Evolutionary conservation across 2,329 filamentous ascomycete species (phyloP).

Genomic region (Leptodontidium sp.): DNA sequence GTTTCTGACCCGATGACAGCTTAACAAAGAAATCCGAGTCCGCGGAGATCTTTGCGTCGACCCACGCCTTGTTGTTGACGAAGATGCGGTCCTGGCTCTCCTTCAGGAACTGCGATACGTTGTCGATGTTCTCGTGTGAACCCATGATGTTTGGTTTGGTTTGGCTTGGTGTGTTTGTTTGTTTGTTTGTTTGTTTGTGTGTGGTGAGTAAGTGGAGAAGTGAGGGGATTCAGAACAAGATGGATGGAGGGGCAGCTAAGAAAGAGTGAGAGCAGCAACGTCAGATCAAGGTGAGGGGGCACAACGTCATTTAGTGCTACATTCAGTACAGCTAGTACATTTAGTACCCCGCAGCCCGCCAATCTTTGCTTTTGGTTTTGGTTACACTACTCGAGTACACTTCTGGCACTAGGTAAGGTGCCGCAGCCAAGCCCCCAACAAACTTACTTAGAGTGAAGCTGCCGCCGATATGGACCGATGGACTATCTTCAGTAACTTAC

Average conservation of each 20-base stretch:
- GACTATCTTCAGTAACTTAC: too few relatives aligned
- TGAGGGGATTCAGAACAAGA: conserved; percentile 10
- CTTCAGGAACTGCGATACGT: conserved; percentile 21
- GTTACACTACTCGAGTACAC: not conserved
- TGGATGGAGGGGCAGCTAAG: not conserved
- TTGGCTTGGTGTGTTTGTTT: not conserved
- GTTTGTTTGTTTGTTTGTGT: not conserved
- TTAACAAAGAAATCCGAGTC: conserved; percentile 73
- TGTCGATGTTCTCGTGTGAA: conserved; percentile 2
- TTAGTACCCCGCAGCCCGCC: not conserved
- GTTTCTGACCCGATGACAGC: conserved; percentile 69
- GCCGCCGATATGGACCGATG: too few relatives aligned
- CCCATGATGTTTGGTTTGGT: conserved; percentile 3
- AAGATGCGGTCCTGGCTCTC: conserved; percentile 69
- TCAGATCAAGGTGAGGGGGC: not conserved
- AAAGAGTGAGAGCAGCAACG: not conserved
- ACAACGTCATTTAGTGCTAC: conserved; percentile 4
- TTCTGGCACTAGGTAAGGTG: not conserved
- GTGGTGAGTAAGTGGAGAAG: not conserved
- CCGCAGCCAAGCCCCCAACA: conserved; percentile 12
- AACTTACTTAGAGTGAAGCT: not conserved
- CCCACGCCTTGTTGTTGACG: conserved; percentile 73
- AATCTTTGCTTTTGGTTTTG: not conserved
- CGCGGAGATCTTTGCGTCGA: conserved; percentile 61
- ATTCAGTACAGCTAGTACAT: not conserved